Evolutionary conservation across 352 stramenopile species (phyloP).

Genomic region (Phytophthora sansomeana): DNA sequence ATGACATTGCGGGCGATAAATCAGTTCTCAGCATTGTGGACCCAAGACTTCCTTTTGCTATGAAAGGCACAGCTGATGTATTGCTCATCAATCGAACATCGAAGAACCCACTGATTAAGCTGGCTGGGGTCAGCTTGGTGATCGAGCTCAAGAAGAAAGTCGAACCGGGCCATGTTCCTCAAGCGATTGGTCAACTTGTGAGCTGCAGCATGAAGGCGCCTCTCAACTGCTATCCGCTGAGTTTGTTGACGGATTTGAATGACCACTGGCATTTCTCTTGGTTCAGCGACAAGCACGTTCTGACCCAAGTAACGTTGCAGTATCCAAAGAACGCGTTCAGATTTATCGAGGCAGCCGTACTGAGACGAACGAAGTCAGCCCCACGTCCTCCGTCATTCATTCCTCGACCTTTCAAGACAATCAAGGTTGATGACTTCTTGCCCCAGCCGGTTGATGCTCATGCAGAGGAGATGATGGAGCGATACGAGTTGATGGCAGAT

Average conservation of each 20-base stretch:
- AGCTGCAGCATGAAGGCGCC: slow-evolving; percentile 36
- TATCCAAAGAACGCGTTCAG: slow-evolving; percentile 38
- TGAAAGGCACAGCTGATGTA: slow-evolving; percentile 44
- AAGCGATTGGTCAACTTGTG: slow-evolving; percentile 42
- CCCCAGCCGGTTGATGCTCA: slow-evolving; percentile 21
- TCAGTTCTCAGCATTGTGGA: slow-evolving; percentile 29
- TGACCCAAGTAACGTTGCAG: slow-evolving; percentile 31
- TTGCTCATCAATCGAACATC: slow-evolving; percentile 37
- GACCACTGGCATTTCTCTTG: too few species aligned
- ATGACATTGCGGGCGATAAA: slow-evolving; percentile 31
- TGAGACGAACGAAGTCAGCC: neutral
- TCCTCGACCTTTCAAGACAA: slow-evolving; percentile 12
- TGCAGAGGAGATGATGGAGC: slow-evolving; percentile 46
- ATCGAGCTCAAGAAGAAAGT: slow-evolving; percentile 37
- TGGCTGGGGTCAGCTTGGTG: slow-evolving; percentile 40
- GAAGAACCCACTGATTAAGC: slow-evolving; percentile 32
- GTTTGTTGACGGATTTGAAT: slow-evolving; percentile 46
- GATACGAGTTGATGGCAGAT: too few species aligned
- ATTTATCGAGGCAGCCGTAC: slow-evolving; percentile 29
- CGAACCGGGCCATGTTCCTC: slow-evolving; percentile 25
- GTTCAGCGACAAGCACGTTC: slow-evolving; percentile 13
- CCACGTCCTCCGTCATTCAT: slow-evolving; percentile 10
- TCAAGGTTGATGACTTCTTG: slow-evolving; percentile 33
- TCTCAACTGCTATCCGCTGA: slow-evolving; percentile 29
- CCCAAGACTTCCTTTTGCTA: slow-evolving; percentile 37